Evolutionary conservation across 2,329 filamentous ascomycete genomes (phyloP).

Genomic region (Neurospora crassa): DNA sequence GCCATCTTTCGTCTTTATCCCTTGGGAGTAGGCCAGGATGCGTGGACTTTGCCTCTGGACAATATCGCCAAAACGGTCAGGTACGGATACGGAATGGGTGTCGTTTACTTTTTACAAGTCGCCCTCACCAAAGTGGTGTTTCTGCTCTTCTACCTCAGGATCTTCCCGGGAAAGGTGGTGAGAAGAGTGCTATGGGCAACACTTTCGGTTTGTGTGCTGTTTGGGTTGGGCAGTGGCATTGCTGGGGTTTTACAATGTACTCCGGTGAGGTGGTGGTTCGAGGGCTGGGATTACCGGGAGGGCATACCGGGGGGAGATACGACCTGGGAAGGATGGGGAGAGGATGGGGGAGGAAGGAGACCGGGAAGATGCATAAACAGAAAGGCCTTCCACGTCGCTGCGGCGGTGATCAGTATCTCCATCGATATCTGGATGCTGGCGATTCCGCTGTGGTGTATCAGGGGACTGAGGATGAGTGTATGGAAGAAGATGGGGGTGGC

Average conservation of each 20-base stretch:
- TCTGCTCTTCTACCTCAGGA: constrained; percentile 41
- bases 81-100: constrained; percentile 18
- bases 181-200: constrained; percentile 30
- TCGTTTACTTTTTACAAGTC: constrained; percentile 35
- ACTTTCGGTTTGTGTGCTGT: constrained; percentile 25
- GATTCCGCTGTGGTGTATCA: constrained; percentile 32
- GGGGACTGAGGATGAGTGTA: constrained; percentile 28
- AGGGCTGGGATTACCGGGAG: constrained; percentile 29
- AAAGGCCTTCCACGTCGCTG: constrained; percentile 36
- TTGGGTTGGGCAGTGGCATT: constrained; percentile 29
- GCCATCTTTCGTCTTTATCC: constrained; percentile 4
- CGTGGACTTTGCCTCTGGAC: constrained; percentile 19
- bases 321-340: neutral
- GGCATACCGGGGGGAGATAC: neutral
- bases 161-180: constrained; percentile 33
- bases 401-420: constrained; percentile 34
- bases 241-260: constrained; percentile 36
- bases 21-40: constrained; percentile 20
- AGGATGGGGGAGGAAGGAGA: constrained; percentile 20
- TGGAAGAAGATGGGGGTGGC: constrained; percentile 36
- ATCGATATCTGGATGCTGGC: constrained; percentile 32
- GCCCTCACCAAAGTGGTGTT: constrained; percentile 37
- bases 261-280: constrained; percentile 41
- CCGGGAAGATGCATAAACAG: constrained; percentile 36
- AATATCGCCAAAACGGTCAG: constrained; percentile 18